A percentile compares a stretch with the other conserved stretches of the same genome.
These are phyloP conservation scores for Chrysoporthe deuterocubensis DNA, from an alignment of 2,329 filamentous ascomycete species.

Conservation along the genomic window DNA sequence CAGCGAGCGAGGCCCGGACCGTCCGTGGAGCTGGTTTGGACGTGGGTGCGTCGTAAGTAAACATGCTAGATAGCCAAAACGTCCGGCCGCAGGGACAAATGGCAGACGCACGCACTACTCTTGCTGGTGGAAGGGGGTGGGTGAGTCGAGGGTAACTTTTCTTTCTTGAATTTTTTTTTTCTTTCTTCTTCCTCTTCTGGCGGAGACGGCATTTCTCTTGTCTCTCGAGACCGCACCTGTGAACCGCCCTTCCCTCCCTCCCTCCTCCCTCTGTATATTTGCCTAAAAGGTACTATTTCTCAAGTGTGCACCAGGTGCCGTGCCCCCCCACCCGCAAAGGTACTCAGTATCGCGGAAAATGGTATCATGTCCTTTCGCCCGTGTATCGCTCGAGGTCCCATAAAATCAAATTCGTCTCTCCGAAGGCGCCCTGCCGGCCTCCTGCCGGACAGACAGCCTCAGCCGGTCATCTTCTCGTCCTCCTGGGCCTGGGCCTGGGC, in stretches of 20 bases:
- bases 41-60: too few species aligned
- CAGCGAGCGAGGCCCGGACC: too few species aligned
- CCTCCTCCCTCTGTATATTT: neutral
- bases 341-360: neutral
- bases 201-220: neutral
- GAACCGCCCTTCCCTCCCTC: neutral
- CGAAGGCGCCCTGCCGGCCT: neutral
- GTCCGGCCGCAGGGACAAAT: too few species aligned
- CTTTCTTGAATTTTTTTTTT: neutral
- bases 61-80: too few species aligned
- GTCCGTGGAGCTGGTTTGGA: too few species aligned
- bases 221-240: neutral
- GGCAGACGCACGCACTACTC: neutral
- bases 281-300: constrained; percentile 6
- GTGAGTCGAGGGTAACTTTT: neutral
- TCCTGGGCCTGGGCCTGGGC: neutral
- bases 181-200: neutral
- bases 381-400: constrained; percentile 17
- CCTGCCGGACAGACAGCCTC: neutral
- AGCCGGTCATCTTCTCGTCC: constrained; percentile 8
- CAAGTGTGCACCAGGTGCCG: neutral
- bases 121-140: neutral
- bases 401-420: neutral
- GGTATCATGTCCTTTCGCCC: constrained; percentile 13
- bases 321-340: neutral